Evolutionary conservation across 192 early-diverging fungal species (phyloP), one percentile per base, ranked within the genome.

Genomic region (Podila minutissima): DNA sequence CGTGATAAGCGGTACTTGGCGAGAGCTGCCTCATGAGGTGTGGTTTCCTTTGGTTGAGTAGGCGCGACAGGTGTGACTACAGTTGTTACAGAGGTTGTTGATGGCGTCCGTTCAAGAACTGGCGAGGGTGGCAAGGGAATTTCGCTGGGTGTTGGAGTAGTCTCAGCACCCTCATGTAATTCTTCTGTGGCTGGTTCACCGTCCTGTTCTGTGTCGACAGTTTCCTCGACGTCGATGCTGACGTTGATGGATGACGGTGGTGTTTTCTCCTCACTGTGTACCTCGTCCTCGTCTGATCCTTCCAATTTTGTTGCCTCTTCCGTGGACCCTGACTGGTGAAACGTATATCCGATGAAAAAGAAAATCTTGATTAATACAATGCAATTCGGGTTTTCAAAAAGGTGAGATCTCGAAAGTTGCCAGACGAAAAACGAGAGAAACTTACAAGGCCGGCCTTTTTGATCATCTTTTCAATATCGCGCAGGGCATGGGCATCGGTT

Each of bases 111-210:
- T 19, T 81, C 67, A 1, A 73, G 48, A 22, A 69, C 32, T 1
- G 77, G 77, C 4, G 77, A 81, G 2, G 66, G 46, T 26, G 77
- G 77, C 13, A 81, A 58, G 32, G 77, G 77, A 60, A 81, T 66
- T 15, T 75, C 73, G 31, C 64, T 75, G 48, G 81, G 81, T 15
- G 55, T 32, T 29, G 38, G n/a, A 17, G 28, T 26, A 35, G 64
- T 3, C 3, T 48, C 12, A 3, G 49, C 28, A 46, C 13, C 64
- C 20, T 46, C 41, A 4, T 41, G 8, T 50, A 15, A 12, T 31
- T 61, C 31, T 19, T 61, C 59, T 13, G 22, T 31, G 4, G 8
- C 53, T 55, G 53, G 22, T 20, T 22, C 53, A 12, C 24, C 24
- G 53, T 41, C 48, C 2, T 64, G 32, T 22, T 72, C 55, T 33